Evolutionary conservation across 306 rosid genomes (phyloP), one percentile per base, ranked within the genome.

Genomic region (Gastrolobium villosum): DNA sequence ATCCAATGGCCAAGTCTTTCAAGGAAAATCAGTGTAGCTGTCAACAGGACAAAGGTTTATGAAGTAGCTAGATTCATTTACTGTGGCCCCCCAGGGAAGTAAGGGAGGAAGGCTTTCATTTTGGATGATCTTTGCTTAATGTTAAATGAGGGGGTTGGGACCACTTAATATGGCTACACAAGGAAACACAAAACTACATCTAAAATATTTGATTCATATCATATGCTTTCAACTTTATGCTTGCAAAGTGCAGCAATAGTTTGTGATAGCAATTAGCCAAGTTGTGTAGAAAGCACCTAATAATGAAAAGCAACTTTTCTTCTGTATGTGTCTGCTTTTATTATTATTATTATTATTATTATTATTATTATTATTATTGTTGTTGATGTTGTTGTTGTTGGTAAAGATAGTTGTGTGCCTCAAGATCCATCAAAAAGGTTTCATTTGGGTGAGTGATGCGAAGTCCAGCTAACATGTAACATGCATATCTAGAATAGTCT

Each of bases 131-230:
- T 37, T 37, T 70, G 49, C 64, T 52, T 37, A 70, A 49, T 54
- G 74, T 52, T 61, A 53, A 71, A 20, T 20, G 39, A 71, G 65
- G 48, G 65, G 54, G 37, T 37, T 71, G 76, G 76, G 77, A 72
- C 77, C 77, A 71, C 63, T 37, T 20, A 37, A 71, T 37, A 53
- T 52, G 76, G 37, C 4, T n/a, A 34, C 13, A 6, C 26, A 49
- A 69, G 34, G 32, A 10, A 52, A 15, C 20, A 28, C 72, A 65
- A 15, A 41, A 44, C 6, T 44, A 20, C 35, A 2, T 43, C 36
- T 40, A 20, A 20, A 20, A 20, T 20, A 20, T 20, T 1, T 20
- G 26, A 20, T 20, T 20, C 26, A 20, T 20, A 46, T 54, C 39
- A 20, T 40, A 39, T 53, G 39, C 36, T 39, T 72, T 1, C 15